Base-by-base conservation (phyloP, 2,329 filamentous ascomycete genomes). In the Seiridium cupressi region DNA sequence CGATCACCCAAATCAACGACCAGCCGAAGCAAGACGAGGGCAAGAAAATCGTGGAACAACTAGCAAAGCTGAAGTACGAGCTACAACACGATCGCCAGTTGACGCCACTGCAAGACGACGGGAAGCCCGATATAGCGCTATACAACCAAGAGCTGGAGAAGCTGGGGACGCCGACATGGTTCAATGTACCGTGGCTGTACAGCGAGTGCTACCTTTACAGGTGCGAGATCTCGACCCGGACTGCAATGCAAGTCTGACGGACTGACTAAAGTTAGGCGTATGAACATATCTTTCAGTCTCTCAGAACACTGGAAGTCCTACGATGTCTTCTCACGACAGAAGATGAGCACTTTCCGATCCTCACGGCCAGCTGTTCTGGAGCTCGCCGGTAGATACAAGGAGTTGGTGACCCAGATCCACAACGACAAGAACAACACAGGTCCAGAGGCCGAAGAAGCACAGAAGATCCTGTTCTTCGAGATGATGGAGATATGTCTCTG, bases 401-500 rank as follows among this genome's bases (percentile, higher is more conserved):
- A 92, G 58, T 80, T 97, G 3, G 82, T 92, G 49, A 78, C 81
- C 44, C 85, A 93, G 72, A 79, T 95, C 42, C 81, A 84, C 47
- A 73, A 76, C 6, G 73, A 80, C 59, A 83, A 84, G 65, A 77
- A 80, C 54, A 77, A 81, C 47, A 79, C 79, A 3, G 77, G 78
- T 40, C 87, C 65, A 71, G 69, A 70, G 44, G 60, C 87, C 55
- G 83, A 86, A 36, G 85, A 89, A 59, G 88, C 91, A 0, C 91
- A 96, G 72, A 86, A 87, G 71, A 76, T 93, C 0, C 79, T 97
- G 34, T 98, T 98, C 77, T 83, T 83, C 32, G 94, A 98, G 73
- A 96, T 98, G 90, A 93, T 89, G 75, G 92, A 97, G 80, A 95
- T 97, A 67, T 97, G 93, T 72, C 84, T 98, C 2, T 98, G 94